Evolutionary conservation across 768 basidiomycete genomes (phyloP).

Genomic region (Mycena sanguinolenta): DNA sequence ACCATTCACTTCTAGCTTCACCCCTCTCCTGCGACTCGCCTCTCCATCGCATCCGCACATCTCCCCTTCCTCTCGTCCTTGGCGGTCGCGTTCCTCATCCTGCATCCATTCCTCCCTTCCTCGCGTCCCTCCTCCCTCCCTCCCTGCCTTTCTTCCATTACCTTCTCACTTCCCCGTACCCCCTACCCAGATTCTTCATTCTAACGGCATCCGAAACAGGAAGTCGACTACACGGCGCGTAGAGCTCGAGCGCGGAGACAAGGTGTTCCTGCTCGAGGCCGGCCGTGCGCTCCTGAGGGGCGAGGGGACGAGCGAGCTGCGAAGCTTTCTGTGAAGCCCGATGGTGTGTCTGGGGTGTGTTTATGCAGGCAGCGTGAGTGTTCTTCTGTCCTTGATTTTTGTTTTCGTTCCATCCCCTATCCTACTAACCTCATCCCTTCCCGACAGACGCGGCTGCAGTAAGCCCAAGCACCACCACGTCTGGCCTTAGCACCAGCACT

Average conservation of each 20-base stretch:
- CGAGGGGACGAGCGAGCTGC: conserved; percentile 30
- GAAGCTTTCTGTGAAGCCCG: conserved; percentile 35
- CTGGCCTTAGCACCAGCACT: no score
- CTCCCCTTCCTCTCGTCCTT: no score
- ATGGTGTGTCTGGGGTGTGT: conserved; percentile 29
- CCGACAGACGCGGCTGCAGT: no score
- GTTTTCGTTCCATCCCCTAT: background rate
- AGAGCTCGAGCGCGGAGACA: conserved; percentile 32
- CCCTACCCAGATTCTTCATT: no score
- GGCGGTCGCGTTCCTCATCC: no score
- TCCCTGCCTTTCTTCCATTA: background rate
- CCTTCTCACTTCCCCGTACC: background rate
- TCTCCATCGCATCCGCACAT: no score
- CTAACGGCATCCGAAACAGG: background rate
- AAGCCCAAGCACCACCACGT: no score
- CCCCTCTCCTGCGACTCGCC: no score
- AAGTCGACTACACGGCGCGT: conserved; percentile 37
- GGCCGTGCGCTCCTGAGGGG: conserved; percentile 25
- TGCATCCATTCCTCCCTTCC: no score
- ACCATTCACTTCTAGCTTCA: no score
- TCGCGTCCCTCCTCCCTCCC: no score
- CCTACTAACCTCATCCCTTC: no score
- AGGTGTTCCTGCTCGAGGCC: conserved; percentile 33
- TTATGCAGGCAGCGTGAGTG: background rate
- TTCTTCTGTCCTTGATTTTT: background rate